A percentile compares a stretch with the other conserved stretches of the same genome.
These are phyloP conservation scores for Chlorella sorokiniana DNA, from an alignment of 139 green algal genomes.

Conservation along the genomic window DNA sequence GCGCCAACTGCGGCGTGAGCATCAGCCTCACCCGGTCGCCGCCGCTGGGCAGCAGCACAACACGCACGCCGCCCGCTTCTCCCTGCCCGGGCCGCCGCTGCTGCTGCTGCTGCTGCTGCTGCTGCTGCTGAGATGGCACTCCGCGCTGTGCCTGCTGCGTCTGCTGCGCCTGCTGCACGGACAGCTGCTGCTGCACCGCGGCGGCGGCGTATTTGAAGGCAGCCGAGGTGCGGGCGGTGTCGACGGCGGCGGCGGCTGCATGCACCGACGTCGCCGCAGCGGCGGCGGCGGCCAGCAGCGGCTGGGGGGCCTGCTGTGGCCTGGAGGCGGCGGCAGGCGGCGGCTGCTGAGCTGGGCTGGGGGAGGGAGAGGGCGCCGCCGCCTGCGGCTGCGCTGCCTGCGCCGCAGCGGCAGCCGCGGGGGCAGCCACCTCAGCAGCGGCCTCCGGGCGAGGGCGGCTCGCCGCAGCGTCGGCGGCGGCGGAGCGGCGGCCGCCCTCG, in stretches of 20 bases:
- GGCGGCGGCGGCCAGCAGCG: neutral
- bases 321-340: neutral
- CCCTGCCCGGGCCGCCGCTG: neutral
- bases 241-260: neutral
- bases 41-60: too few relatives aligned
- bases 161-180: conserved; percentile 1
- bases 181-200: conserved; percentile 2
- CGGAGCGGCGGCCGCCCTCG: neutral
- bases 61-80: neutral
- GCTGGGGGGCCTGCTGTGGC: too few relatives aligned
- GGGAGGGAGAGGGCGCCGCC: neutral
- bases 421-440: neutral
- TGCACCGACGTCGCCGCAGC: neutral
- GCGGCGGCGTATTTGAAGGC: conserved; percentile 11
- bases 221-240: neutral
- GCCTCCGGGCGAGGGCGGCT: too few relatives aligned
- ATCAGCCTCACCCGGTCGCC: too few relatives aligned
- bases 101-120: neutral
- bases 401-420: neutral
- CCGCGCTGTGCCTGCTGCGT: too few relatives aligned
- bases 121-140: neutral
- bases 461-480: neutral
- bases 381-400: neutral
- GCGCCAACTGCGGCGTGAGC: too few relatives aligned
- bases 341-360: conserved; percentile 2